Evolutionary conservation across 23 red algal genomes (phyloP).

Genomic region (Gracilaria gracilis): DNA sequence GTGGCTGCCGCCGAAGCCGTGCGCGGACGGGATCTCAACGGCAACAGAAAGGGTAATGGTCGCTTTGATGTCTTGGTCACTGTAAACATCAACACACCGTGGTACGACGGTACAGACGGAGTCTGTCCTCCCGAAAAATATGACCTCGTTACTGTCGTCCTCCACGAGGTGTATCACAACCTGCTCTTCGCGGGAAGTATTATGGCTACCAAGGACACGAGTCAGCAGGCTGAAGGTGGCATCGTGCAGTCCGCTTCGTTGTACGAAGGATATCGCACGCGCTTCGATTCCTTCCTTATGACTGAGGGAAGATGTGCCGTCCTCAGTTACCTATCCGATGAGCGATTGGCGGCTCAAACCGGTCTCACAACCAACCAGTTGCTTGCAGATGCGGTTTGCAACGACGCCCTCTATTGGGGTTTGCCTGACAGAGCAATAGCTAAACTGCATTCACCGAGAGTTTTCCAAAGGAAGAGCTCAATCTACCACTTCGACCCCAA

Average conservation of each 20-base stretch:
- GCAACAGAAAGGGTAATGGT: conserved; percentile 48
- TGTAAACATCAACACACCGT: conserved; percentile 45
- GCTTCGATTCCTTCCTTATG: conserved; percentile 58
- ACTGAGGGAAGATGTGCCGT: conserved; percentile 1
- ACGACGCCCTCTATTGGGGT: conserved; percentile 25
- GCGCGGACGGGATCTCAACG: conserved; percentile 52
- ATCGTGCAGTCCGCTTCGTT: conserved; percentile 13
- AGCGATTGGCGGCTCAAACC: not conserved
- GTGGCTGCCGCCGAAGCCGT: conserved; percentile 61
- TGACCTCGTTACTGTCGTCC: conserved; percentile 71
- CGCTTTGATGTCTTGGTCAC: conserved; percentile 64
- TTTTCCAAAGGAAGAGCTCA: conserved; percentile 39
- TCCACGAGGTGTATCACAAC: conserved; percentile 77
- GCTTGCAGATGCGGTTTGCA: conserved; percentile 32
- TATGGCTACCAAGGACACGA: not conserved
- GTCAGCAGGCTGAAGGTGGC: not conserved
- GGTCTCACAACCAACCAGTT: conserved; percentile 25
- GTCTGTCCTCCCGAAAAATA: not conserved
- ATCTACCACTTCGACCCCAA: conserved; percentile 48
- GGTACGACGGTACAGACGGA: conserved; percentile 69
- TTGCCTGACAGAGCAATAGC: not conserved
- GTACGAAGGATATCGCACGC: conserved; percentile 43
- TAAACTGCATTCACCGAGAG: conserved; percentile 31
- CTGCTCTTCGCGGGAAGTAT: conserved; percentile 66
- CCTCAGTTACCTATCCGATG: conserved; percentile 30